A percentile compares a stretch with the other conserved stretches of the same genome.
Conservation (phyloP, 495 filamentous ascomycete species). For the Talaromyces ruber region DNA sequence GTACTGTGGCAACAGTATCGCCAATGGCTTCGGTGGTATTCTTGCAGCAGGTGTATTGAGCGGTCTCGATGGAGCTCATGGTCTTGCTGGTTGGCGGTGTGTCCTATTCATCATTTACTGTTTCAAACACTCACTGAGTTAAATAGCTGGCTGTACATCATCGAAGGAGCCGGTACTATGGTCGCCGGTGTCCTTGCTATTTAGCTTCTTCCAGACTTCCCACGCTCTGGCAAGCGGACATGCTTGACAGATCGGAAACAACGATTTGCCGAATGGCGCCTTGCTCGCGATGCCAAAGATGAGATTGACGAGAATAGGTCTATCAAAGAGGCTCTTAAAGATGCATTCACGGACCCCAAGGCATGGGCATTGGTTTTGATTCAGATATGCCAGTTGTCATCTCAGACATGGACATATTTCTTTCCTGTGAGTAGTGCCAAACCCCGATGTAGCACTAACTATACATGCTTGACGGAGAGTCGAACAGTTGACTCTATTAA, state of each 20-base stretch:
- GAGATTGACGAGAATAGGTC: not conserved
- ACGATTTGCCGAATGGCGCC: too few relatives aligned
- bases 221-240: conserved; percentile 12
- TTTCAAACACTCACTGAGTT: too few relatives aligned
- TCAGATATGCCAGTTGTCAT: conserved; percentile 16
- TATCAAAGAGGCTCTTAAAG: conserved; percentile 11
- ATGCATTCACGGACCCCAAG: conserved; percentile 17
- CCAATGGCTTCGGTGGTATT: conserved; percentile 19
- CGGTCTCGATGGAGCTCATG: conserved; percentile 11
- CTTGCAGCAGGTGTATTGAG: conserved; percentile 17
- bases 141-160: too few relatives aligned
- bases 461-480: too few relatives aligned
- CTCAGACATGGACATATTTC: conserved; percentile 16
- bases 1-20: conserved; percentile 16
- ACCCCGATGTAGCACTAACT: too few relatives aligned
- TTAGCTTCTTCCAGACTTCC: conserved; percentile 13
- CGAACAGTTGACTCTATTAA: too few relatives aligned
- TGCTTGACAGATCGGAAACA: conserved; percentile 14
- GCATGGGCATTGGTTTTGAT: conserved; percentile 15
- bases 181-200: conserved; percentile 13
- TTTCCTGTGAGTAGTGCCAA: too few relatives aligned
- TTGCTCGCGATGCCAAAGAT: too few relatives aligned
- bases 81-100: conserved; percentile 16
- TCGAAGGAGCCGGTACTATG: conserved; percentile 8
- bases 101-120: too few relatives aligned